Base-by-base conservation (phyloP, 2,329 filamentous ascomycete species). In the Domatiomyces globalis region DNA sequence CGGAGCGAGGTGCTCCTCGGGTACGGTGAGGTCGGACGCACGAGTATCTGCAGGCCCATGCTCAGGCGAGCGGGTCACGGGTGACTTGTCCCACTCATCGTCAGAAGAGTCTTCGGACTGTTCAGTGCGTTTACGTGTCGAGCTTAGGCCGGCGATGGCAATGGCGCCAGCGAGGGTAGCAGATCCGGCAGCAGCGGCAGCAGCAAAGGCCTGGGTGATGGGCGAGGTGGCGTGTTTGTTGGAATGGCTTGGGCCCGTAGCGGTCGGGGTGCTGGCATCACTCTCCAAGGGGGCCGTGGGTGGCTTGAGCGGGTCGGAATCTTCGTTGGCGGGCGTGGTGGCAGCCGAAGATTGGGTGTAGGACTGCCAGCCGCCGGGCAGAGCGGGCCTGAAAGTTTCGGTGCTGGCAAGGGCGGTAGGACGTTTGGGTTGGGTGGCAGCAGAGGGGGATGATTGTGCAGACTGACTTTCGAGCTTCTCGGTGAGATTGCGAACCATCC, bases 351-450 rank as follows among this genome's bases (percentile, higher is more conserved):
- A 51, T 15, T n/a, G 48, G 2, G 67, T 66, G 53, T 67, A 73
- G 29, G 74, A 77, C 49, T 75, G 69, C 75, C 74, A 77, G 49
- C 71, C 72, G 19, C 75, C 75, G 42, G 75, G 75, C 29, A 77
- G 61, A 49, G 73, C 67, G 12, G 75, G 75, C 50, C 71, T 66
- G 57, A 77, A 78, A 54, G 71, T 73, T 44, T 61, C 60, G 46
- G 19, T 53, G 27, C 15, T 67, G 68, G 43, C 66, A 60, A 48
- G 58, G 19, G 49, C 36, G 22, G 36, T 12, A 10, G 56, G 54
- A 9, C 56, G 52, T 29, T 19, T 42, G 29, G 52, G 51, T 2
- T 50, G 44, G 10, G 36, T 33, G 7, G 25, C 45, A 10, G 53
- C 51, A 42, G n/a, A 48, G 65, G 55, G 52, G 19, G 52, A 54